These are phyloP conservation scores for Sporothrix brunneoviolacea DNA, from an alignment of 2,329 filamentous ascomycete species.

Conservation along the genomic window DNA sequence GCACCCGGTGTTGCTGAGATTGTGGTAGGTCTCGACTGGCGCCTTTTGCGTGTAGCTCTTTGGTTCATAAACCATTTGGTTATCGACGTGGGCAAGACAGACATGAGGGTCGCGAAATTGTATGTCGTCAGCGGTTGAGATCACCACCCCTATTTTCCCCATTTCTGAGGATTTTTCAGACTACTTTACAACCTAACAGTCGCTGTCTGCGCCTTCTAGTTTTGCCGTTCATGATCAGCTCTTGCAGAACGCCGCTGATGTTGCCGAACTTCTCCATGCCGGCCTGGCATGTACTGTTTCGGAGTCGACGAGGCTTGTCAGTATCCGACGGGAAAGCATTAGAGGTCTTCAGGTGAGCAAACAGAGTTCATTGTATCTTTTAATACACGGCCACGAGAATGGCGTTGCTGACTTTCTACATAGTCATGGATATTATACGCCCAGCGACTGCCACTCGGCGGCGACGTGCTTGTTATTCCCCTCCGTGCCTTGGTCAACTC, in stretches of 20 bases:
- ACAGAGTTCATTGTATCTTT: too few relatives aligned
- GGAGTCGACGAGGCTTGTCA: conserved; percentile 15
- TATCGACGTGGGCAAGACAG: conserved; percentile 62
- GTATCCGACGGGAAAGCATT: conserved; percentile 48
- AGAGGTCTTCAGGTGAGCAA: conserved; percentile 53
- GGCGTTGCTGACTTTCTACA: conserved; percentile 9
- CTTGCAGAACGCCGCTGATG: conserved; percentile 43
- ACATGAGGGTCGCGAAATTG: conserved; percentile 54
- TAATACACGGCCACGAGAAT: too few relatives aligned
- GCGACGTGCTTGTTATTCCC: conserved; percentile 49
- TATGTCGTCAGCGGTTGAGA: too few relatives aligned
- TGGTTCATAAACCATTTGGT: conserved; percentile 60
- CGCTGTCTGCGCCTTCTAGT: conserved; percentile 8
- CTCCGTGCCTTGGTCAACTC: conserved; percentile 54
- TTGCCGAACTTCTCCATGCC: conserved; percentile 39
- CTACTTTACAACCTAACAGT: not conserved
- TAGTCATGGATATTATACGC: conserved; percentile 71
- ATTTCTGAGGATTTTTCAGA: too few relatives aligned
- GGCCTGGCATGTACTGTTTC: conserved; percentile 13
- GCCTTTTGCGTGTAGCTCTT: conserved; percentile 50
- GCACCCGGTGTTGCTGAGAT: conserved; percentile 38
- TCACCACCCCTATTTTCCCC: not conserved
- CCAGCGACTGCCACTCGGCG: conserved; percentile 54
- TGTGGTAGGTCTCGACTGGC: conserved; percentile 38
- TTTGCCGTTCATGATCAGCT: conserved; percentile 44